Evolutionary conservation across 2,329 filamentous ascomycete genomes (phyloP), one percentile per base, ranked within the genome.

Genomic region (Trichophyton equinum): DNA sequence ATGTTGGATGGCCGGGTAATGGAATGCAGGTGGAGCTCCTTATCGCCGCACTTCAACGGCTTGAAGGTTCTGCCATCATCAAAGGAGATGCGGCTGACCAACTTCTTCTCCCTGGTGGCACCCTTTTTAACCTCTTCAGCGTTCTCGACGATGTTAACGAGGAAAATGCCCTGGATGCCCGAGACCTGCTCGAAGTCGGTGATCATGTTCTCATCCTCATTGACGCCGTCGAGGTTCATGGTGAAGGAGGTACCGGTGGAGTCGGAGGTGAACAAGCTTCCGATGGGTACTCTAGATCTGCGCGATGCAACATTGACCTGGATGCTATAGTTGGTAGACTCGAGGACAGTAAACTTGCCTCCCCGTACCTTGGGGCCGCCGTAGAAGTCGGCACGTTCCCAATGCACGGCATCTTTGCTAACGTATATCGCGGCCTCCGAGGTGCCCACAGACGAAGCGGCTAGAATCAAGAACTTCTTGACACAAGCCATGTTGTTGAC

Each of bases 241-340:
- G 88, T 94, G 72, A 97, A 99, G 73, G 92, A 96, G 1, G 91
- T 96, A 63, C 94, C 94, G 71, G 97, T 95, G 36, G 91, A 97
- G 72, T 99, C 99, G 71, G 92, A 97, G 4, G 91, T 95, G 69
- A 96, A 92, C 61, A 99, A 79, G 9, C 88, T 85, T 38, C 94
- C 95, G 83, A 96, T 92, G 0, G 87, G 83, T 1, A 80, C 4
- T 20, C 9, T 57, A 4, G 33, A 42, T 81, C 11, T 81, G 81
- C 30, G 61, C 38, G 55, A 62, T 51, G 77, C 78, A 64, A 97
- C 91, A 73, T 97, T 91, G 60, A 99, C 85, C 75, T 97, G 92
- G 67, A 99, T 91, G 77, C 92, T 96, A 78, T 99, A 96, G 71
- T 96, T 92, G 47, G 94, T 97, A 69, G 91, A 94, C 75, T 97